Conservation (phyloP, 306 rosid species). For the Pyrus communis region DNA sequence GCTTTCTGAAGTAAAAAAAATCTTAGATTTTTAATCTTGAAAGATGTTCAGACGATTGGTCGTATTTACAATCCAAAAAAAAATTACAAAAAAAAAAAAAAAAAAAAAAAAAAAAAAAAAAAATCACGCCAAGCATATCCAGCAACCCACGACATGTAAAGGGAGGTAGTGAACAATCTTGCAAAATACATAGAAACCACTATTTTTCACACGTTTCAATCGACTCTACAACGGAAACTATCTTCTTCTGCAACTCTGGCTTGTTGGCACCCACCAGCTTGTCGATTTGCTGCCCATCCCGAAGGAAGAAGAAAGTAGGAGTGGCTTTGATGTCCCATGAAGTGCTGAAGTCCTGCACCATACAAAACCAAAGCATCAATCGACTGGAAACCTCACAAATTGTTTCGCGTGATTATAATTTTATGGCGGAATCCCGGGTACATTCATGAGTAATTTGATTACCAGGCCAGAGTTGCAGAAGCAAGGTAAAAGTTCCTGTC, state of each 20-base stretch:
- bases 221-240: conserved; percentile 49
- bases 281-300: conserved; percentile 75
- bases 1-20: too few relatives aligned
- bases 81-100: neutral
- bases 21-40: neutral
- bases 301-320: conserved; percentile 93
- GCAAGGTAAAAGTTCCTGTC: neutral
- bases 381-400: neutral
- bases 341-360: conserved; percentile 80
- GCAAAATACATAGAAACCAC: conserved; percentile 1
- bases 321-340: conserved; percentile 98
- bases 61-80: conserved; percentile 12
- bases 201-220: conserved; percentile 10
- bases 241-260: conserved; percentile 77
- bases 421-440: neutral
- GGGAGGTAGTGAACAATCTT: neutral
- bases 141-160: conserved; percentile 3
- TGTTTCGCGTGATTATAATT: neutral
- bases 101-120: neutral
- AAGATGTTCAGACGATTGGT: neutral
- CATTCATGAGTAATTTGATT: neutral
- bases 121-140: conserved; percentile 9
- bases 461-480: neutral
- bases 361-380: neutral
- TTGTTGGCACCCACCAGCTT: conserved; percentile 98